Evolutionary conservation across 768 basidiomycete species (phyloP), one percentile per base, ranked within the genome.

Genomic region (Collybiopsis luxurians): DNA sequence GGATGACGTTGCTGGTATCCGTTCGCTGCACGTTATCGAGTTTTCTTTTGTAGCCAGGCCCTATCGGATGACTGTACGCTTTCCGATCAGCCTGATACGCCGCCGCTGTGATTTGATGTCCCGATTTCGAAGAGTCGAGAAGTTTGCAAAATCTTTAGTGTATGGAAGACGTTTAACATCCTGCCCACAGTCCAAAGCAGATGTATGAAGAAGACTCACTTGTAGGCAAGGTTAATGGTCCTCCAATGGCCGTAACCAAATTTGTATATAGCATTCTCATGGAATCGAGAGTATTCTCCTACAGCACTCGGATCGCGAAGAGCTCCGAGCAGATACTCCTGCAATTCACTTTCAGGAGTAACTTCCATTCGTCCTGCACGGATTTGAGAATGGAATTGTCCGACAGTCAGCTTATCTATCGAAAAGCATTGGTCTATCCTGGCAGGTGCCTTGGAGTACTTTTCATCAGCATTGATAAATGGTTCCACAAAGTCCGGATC

Each of bases 91-190:
- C 55, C 13, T 55, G 56, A n/a, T 73, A 65, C 15, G 73, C 63
- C 0, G n/a, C n/a, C n/a, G n/a, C n/a, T n/a, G n/a, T 70, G 62
- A 0, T 63, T 66, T 5, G 71, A 50, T 79, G 72, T 0, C 87
- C 87, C 7, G 82, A 83, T 61, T 89, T 89, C 7, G 78, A 62
- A 1, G 81, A 79, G 61, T 89, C 87, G 1, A 89, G 75, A 11
- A 81, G 72, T 40, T 75, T 77, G 58, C 79, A 76, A 56, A 79
- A 81, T 60, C 79, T 79, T 46, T 13, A 30, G 39, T 39, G 26
- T 23, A 38, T 28, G 21, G n/a, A n/a, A n/a, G n/a, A n/a, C n/a
- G n/a, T n/a, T n/a, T n/a, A n/a, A n/a, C n/a, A n/a, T n/a, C n/a
- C n/a, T n/a, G n/a, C n/a, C n/a, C n/a, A n/a, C n/a, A n/a, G n/a